Percentiles rank a stretch among this genome's conserved stretches.
These are phyloP conservation scores for Candida suzukii DNA, from an alignment of 805 yeast species.

Conservation along the genomic window DNA sequence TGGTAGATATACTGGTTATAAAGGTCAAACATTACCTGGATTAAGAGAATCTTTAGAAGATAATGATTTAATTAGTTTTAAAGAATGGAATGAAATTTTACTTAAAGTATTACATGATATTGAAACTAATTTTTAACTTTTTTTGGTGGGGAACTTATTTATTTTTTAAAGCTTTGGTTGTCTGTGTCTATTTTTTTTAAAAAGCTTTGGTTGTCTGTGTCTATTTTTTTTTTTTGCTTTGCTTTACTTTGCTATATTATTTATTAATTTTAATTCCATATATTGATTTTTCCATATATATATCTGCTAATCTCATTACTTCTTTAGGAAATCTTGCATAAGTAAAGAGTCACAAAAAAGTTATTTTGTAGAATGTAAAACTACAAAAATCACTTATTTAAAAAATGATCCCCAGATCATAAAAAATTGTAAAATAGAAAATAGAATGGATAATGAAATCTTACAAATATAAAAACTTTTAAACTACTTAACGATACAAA, in stretches of 20 bases:
- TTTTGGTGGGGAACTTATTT: background rate
- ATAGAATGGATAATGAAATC: too few relatives aligned
- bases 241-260: background rate
- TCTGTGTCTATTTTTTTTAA: background rate
- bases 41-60: conserved; percentile 49
- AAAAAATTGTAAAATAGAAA: too few relatives aligned
- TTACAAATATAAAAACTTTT: too few relatives aligned
- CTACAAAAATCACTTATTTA: too few relatives aligned
- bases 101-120: background rate
- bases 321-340: too few relatives aligned
- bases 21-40: conserved; percentile 53
- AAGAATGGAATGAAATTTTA: conserved; percentile 24
- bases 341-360: too few relatives aligned
- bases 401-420: too few relatives aligned
- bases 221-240: background rate
- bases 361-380: too few relatives aligned
- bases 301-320: too few relatives aligned
- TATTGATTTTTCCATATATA: too few relatives aligned
- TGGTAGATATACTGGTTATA: conserved; percentile 53
- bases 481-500: too few relatives aligned
- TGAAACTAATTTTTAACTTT: background rate
- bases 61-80: conserved; percentile 26
- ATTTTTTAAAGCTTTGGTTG: background rate
- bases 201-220: background rate
- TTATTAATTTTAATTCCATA: too few relatives aligned